Conservation (phyloP, 2,329 filamentous ascomycete species). For the Colletotrichum tamarilloi region DNA sequence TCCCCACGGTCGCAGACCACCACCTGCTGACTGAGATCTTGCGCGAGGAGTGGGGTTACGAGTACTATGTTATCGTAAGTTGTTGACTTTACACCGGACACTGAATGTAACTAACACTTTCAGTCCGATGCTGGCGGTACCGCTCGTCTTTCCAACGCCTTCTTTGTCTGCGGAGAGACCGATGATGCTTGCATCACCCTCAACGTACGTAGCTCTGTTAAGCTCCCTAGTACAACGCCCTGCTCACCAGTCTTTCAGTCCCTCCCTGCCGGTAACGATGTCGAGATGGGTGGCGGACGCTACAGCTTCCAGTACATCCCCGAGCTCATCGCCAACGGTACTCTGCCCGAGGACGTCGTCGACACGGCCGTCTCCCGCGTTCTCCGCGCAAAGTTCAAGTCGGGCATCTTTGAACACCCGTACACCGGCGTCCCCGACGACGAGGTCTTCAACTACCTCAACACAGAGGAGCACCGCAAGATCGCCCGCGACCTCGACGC, state of each 20-base stretch:
- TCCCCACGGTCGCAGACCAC: slow-evolving; percentile 74
- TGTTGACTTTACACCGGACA: neutral
- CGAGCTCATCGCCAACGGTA: slow-evolving; percentile 69
- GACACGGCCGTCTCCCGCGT: slow-evolving; percentile 74
- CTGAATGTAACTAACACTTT: neutral
- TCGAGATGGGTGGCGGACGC: slow-evolving; percentile 82
- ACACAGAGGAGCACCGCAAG: slow-evolving; percentile 67
- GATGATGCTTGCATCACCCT: slow-evolving; percentile 74
- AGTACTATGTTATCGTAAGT: slow-evolving; percentile 68
- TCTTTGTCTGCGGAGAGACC: slow-evolving; percentile 71
- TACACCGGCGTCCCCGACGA: slow-evolving; percentile 68
- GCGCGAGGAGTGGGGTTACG: slow-evolving; percentile 77
- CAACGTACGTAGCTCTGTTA: slow-evolving; percentile 50
- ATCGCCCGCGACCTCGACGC: slow-evolving; percentile 72
- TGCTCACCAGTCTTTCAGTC: slow-evolving; percentile 47
- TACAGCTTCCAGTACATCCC: slow-evolving; percentile 78
- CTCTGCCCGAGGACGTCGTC: slow-evolving; percentile 68
- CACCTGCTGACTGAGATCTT: slow-evolving; percentile 76
- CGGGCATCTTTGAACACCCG: slow-evolving; percentile 78
- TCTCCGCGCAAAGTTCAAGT: slow-evolving; percentile 74
- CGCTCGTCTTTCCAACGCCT: slow-evolving; percentile 72
- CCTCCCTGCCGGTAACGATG: slow-evolving; percentile 76
- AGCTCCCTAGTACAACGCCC: neutral
- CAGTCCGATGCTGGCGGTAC: slow-evolving; percentile 74
- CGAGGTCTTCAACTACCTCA: slow-evolving; percentile 68